Percentiles rank a stretch among this genome's conserved stretches.
phyloP scores from a whole-genome alignment of 176 grass and related monocot species.

The Ensete glaucum region DNA sequence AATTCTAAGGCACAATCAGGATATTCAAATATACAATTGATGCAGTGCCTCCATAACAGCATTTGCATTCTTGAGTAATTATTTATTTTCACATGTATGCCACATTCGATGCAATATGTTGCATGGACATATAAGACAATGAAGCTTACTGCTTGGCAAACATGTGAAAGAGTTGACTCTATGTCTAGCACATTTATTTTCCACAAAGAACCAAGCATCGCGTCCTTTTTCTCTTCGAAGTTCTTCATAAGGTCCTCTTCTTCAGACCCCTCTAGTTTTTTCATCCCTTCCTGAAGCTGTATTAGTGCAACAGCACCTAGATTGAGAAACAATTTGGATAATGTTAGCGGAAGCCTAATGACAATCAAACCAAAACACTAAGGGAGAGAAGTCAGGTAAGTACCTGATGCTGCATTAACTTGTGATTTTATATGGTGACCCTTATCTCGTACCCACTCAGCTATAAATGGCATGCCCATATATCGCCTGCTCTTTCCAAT shows the following conservation, averaged over 20 bases:
- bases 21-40: not conserved
- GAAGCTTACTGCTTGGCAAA: conserved; percentile 75
- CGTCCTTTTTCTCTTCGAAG: conserved; percentile 81
- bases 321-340: conserved; percentile 5
- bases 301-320: conserved; percentile 76
- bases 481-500: conserved; percentile 64
- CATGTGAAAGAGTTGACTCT: conserved; percentile 60
- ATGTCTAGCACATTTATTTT: conserved; percentile 98
- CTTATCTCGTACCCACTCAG: conserved; percentile 96
- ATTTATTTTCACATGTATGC: no score
- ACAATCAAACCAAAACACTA: not conserved
- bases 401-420: conserved; percentile 98
- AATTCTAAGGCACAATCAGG: not conserved
- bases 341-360: not conserved
- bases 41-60: no score
- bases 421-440: conserved; percentile 85
- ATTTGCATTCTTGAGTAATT: no score
- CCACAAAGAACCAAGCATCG: conserved; percentile 75
- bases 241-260: conserved; percentile 47
- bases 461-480: conserved; percentile 90
- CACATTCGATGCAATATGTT: no score
- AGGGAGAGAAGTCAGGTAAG: not conserved
- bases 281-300: conserved; percentile 85
- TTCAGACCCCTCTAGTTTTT: conserved; percentile 52
- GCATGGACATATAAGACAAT: not conserved